Percentiles rank a stretch among this genome's conserved stretches.
Conservation (phyloP, 768 basidiomycete genomes). For the Amanita molliuscula region DNA sequence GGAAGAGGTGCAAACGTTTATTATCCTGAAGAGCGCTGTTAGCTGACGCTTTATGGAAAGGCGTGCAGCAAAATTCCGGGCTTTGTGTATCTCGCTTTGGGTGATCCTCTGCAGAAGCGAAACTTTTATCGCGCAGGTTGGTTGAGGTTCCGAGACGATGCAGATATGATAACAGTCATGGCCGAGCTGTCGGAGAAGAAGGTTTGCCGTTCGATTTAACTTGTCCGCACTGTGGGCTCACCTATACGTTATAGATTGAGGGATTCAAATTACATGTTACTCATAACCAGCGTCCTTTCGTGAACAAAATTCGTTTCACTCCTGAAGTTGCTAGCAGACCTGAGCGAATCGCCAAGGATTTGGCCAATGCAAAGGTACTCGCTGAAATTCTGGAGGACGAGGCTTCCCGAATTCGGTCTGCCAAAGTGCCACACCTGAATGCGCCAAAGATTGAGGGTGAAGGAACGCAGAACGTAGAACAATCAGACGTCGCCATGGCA, state of each 20-base stretch:
- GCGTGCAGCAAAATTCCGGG: constrained; percentile 69
- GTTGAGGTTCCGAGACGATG: constrained; percentile 79
- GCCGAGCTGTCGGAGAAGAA: constrained; percentile 74
- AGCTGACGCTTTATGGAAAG: constrained; percentile 27
- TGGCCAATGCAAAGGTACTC: constrained; percentile 64
- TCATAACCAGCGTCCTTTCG: constrained; percentile 69
- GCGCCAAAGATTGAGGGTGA: constrained; percentile 21
- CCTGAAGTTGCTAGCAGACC: constrained; percentile 77
- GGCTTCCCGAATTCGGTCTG: constrained; percentile 38
- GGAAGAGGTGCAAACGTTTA: constrained; percentile 58
- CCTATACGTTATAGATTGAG: constrained; percentile 54
- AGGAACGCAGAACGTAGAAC: constrained; percentile 8
- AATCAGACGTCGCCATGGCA: constrained; percentile 16
- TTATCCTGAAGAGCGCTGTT: constrained; percentile 6
- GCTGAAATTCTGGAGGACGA: constrained; percentile 71
- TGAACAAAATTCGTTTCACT: constrained; percentile 67
- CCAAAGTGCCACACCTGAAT: constrained; percentile 20
- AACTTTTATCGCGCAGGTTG: constrained; percentile 94
- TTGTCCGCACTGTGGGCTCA: constrained; percentile 1
- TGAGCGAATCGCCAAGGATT: constrained; percentile 73
- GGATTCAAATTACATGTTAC: constrained; percentile 90
- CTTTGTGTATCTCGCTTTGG: constrained; percentile 81
- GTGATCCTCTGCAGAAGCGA: constrained; percentile 87
- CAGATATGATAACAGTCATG: constrained; percentile 70
- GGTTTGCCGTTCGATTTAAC: constrained; percentile 30